phyloP scores from a whole-genome alignment of 495 filamentous ascomycete genomes.

The Acidiella bohemica region DNA sequence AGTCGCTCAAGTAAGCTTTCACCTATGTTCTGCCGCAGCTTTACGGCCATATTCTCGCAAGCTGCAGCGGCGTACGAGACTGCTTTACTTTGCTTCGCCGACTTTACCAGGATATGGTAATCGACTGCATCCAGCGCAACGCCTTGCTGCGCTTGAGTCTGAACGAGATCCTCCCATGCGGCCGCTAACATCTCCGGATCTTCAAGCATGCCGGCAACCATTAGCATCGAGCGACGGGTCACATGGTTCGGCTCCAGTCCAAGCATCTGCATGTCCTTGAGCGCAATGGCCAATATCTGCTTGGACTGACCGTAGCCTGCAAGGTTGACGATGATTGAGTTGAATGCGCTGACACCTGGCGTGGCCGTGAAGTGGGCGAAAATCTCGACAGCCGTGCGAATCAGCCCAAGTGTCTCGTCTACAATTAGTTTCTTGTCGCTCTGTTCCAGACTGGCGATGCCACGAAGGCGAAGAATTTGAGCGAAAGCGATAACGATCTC shows the following conservation, averaged over 20 bases:
- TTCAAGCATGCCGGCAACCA: conserved; percentile 24
- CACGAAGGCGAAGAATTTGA: conserved; percentile 1
- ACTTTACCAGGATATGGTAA: conserved; percentile 13
- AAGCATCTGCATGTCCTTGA: conserved; percentile 22
- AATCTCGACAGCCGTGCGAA: conserved; percentile 16
- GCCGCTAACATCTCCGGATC: conserved; percentile 21
- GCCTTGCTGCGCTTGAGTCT: background rate
- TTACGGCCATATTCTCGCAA: background rate
- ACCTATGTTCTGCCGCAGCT: background rate
- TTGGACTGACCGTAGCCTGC: conserved; percentile 24
- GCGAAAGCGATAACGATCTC: conserved; percentile 11
- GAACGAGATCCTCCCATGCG: conserved; percentile 15
- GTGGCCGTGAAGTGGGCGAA: conserved; percentile 19
- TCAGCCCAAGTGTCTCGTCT: conserved; percentile 13
- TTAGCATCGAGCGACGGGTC: conserved; percentile 26
- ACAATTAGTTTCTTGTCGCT: conserved; percentile 5
- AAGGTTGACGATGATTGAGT: conserved; percentile 28
- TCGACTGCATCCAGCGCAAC: conserved; percentile 9
- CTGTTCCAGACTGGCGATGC: background rate
- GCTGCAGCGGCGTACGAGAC: conserved; percentile 3
- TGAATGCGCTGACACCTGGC: conserved; percentile 24
- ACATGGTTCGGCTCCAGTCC: conserved; percentile 23
- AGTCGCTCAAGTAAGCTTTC: background rate
- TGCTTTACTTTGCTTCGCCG: background rate
- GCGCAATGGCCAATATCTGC: conserved; percentile 23